Evolutionary conservation across 805 yeast species (phyloP).

Genomic region (Isabelozyma heimii): DNA sequence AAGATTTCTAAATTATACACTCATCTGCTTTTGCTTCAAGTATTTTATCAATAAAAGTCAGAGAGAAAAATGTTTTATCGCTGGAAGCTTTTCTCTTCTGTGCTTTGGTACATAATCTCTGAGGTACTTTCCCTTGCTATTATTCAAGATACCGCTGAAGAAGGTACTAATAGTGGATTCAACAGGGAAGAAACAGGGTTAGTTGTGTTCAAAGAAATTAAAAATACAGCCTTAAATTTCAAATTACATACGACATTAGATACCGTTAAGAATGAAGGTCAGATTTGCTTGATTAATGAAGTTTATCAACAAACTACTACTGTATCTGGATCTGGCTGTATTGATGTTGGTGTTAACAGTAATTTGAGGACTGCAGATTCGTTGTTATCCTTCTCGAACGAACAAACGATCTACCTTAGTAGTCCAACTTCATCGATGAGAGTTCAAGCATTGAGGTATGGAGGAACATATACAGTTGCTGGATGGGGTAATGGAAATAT

Average conservation of each 20-base stretch:
- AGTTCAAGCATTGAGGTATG: constrained; percentile 8
- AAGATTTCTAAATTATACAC: too few relatives aligned
- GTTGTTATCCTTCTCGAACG: constrained; percentile 1
- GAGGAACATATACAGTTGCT: constrained; percentile 18
- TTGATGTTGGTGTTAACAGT: constrained; percentile 12
- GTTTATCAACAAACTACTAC: constrained; percentile 18
- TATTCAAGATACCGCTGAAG: constrained; percentile 11
- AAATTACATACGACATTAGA: constrained; percentile 4
- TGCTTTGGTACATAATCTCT: neutral
- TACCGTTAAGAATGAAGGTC: constrained; percentile 17
- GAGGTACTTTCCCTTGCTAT: neutral
- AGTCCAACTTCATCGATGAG: constrained; percentile 8
- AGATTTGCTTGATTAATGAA: constrained; percentile 22
- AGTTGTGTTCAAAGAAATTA: constrained; percentile 4
- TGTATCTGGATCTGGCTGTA: constrained; percentile 27
- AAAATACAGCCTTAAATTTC: neutral
- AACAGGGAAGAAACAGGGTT: constrained; percentile 8
- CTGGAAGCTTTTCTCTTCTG: neutral
- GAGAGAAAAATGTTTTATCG: neutral
- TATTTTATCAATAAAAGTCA: too few relatives aligned
- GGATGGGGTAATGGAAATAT: constrained; percentile 29
- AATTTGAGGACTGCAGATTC: constrained; percentile 5
- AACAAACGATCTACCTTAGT: constrained; percentile 16
- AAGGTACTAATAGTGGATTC: constrained; percentile 12
- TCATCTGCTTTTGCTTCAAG: too few relatives aligned